A percentile compares a stretch with the other conserved stretches of the same genome.
These are phyloP conservation scores for Rheum nobile DNA, from an alignment of 148 eudicot genomes.

Conservation along the genomic window DNA sequence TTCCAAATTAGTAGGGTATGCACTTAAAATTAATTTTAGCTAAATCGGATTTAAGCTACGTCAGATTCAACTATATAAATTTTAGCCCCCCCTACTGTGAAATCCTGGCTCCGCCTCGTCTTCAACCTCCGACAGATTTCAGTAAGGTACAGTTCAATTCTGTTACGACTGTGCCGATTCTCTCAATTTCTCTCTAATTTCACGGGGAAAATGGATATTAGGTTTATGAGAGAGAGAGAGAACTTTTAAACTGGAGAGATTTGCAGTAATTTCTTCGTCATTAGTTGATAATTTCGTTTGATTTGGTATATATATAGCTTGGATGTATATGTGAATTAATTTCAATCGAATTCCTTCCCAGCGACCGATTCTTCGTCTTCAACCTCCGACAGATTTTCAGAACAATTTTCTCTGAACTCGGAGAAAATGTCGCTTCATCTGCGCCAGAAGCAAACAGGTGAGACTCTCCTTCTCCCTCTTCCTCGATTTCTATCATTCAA, in stretches of 20 bases:
- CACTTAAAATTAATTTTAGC: too few species aligned
- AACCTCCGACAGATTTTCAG: background rate
- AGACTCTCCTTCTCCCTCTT: too few species aligned
- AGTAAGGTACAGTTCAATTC: background rate
- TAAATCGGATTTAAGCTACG: too few species aligned
- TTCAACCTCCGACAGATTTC: background rate
- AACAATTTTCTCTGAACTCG: too few species aligned
- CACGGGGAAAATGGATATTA: background rate
- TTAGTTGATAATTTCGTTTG: background rate
- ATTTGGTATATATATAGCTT: background rate
- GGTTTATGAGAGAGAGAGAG: constrained; percentile 2
- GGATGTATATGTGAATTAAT: background rate
- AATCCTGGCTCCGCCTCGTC: too few species aligned
- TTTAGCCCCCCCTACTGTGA: too few species aligned
- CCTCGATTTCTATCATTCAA: too few species aligned
- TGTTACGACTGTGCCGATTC: background rate
- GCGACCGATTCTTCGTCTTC: background rate
- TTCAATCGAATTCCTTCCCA: background rate
- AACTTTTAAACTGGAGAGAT: background rate
- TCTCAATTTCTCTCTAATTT: background rate
- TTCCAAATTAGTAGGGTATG: too few species aligned
- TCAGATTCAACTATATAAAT: too few species aligned
- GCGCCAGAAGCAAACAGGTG: too few species aligned
- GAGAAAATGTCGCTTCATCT: too few species aligned
- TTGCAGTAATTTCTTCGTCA: background rate